Evolutionary conservation across 2,329 filamentous ascomycete species (phyloP).

Genomic region (Calonectria ilicicola): DNA sequence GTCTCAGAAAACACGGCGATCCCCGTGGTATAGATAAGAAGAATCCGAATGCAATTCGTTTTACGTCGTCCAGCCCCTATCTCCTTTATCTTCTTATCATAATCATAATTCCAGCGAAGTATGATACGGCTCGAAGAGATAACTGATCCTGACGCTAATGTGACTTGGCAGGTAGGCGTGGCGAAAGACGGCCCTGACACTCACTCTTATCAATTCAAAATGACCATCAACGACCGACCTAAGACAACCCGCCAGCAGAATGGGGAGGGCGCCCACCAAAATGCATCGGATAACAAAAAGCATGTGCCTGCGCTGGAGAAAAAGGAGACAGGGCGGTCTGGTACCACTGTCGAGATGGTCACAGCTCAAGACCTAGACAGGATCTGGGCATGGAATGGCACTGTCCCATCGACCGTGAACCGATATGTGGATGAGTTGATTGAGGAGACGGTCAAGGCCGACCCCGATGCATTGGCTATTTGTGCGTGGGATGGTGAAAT

Average conservation of each 20-base stretch:
- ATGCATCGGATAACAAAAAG: neutral
- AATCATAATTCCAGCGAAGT: neutral
- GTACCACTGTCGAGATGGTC: neutral
- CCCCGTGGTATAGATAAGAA: neutral
- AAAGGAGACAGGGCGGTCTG: neutral
- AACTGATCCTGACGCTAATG: neutral
- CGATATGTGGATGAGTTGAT: conserved; percentile 31
- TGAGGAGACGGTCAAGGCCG: neutral
- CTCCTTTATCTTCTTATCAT: neutral
- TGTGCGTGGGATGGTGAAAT: neutral
- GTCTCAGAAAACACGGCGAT: neutral
- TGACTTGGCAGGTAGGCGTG: neutral
- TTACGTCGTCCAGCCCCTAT: neutral
- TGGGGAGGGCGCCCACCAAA: neutral
- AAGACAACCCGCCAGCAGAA: neutral
- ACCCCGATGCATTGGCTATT: neutral
- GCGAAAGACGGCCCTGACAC: neutral
- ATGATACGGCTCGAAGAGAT: neutral
- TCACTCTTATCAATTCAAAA: neutral
- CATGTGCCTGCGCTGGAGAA: neutral
- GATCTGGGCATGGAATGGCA: conserved; percentile 24
- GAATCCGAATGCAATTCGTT: neutral
- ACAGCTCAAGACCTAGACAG: conserved; percentile 31
- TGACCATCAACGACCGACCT: neutral
- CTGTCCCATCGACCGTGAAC: conserved; percentile 26